Base-by-base conservation (phyloP, 2,329 filamentous ascomycete genomes). In the Colletotrichum godetiae region DNA sequence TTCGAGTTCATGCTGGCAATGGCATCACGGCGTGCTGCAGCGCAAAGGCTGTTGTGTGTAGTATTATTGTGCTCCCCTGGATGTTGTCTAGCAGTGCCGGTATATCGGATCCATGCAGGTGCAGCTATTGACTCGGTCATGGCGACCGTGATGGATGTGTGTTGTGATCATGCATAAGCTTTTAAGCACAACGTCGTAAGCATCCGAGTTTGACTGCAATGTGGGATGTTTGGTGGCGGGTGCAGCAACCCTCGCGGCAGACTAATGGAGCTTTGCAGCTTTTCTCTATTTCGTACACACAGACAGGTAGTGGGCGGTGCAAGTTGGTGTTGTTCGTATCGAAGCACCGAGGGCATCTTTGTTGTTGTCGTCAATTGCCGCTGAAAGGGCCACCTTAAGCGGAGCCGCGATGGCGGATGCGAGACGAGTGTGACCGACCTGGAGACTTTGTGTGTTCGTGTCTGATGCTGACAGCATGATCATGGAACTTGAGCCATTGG, bases 391-490 rank as follows among this genome's bases (percentile, higher is more conserved):
- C 52, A 24, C 27, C 61, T 53, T 22, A 13, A 31, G 42, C 31
- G 33, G 58, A 62, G 57, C 57, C 57, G 33, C 31, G 33, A 62
- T 24, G 49, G 10, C 31, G 27, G 10, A 15, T 29, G 42, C 31
- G 27, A 42, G 37, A 42, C 37, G 37, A 49, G 42, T 49, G 42
- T 22, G 42, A 15, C 33, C 33, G 19, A 22, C 31, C 58, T 12
- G 33, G 46, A 35, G 33, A 56, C 52, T 12, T 22, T 29, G 27
- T 29, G 27, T 29, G 27, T 29, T 24, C 29, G 24, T n/a, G 52
- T 37, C 61, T 64, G 46, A 29, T 57, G 52, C 52, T 35, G 58
- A 68, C 27, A 60, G 59, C 22, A 35, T 55, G n/a, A 37, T 35
- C 49, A 64, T 55, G 15, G 42, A 49, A 49, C 10, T 4, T 22